Percentiles rank a stretch among this genome's conserved stretches.
phyloP scores from a whole-genome alignment of 78 protist genomes.

The Cavenderia fasciculata region DNA sequence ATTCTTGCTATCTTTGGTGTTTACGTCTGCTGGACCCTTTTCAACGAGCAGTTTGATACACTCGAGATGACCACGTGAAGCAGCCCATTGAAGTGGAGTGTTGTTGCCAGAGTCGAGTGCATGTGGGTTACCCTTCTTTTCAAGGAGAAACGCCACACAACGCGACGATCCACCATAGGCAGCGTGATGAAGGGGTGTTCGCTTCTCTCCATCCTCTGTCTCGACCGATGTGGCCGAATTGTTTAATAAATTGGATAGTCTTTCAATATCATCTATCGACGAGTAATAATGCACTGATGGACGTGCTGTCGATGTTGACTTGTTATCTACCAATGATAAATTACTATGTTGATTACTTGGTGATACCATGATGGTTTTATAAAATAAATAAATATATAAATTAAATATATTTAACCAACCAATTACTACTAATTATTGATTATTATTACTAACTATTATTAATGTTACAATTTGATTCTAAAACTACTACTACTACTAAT shows the following conservation, averaged over 20 bases:
- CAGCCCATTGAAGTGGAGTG: constrained; percentile 75
- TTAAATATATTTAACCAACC: too few relatives aligned
- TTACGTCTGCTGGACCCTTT: constrained; percentile 71
- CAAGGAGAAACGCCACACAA: constrained; percentile 53
- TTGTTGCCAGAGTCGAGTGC: constrained; percentile 46
- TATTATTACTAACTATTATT: too few relatives aligned
- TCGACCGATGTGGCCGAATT: constrained; percentile 73
- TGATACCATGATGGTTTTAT: too few relatives aligned
- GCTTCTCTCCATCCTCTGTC: constrained; percentile 35
- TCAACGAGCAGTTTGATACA: constrained; percentile 64
- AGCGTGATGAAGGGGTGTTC: constrained; percentile 75
- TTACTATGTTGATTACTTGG: too few relatives aligned
- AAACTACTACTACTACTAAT: too few relatives aligned
- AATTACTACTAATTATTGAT: too few relatives aligned
- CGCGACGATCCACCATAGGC: constrained; percentile 69
- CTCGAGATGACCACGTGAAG: constrained; percentile 58
- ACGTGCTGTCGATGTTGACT: constrained; percentile 56
- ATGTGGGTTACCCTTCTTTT: constrained; percentile 49
- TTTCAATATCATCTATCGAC: constrained; percentile 63
- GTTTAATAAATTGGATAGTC: constrained; percentile 53
- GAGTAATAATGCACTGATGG: constrained; percentile 78
- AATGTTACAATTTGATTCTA: too few relatives aligned
- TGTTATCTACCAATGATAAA: too few relatives aligned
- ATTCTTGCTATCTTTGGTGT: constrained; percentile 68
- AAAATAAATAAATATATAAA: too few relatives aligned